phyloP scores from a whole-genome alignment of 2,329 filamentous ascomycete genomes.

The Ophiostoma ips region DNA sequence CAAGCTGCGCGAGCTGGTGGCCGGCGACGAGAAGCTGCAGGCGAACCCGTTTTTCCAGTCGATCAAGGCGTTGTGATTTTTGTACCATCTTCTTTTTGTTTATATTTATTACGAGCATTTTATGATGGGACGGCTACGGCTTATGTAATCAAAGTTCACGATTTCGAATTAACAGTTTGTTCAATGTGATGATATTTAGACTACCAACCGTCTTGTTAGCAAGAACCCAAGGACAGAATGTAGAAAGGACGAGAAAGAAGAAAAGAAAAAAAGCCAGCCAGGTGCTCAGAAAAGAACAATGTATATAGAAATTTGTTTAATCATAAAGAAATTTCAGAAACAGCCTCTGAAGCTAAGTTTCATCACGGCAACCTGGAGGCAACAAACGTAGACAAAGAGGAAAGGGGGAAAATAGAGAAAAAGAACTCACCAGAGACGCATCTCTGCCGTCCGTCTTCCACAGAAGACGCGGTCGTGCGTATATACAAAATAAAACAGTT shows the following conservation, averaged over 20 bases:
- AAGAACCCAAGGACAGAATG: neutral
- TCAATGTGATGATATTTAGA: neutral
- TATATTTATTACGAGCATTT: neutral
- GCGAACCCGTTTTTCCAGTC: constrained; percentile 59
- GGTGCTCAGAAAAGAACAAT: constrained; percentile 13
- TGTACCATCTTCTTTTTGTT: neutral
- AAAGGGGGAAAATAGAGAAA: neutral
- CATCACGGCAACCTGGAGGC: constrained; percentile 10
- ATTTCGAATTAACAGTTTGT: too few relatives aligned
- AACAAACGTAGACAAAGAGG: neutral
- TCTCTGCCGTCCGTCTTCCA: neutral
- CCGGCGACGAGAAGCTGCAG: constrained; percentile 50
- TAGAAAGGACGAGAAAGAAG: neutral
- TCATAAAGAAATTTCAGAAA: constrained; percentile 12
- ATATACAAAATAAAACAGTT: constrained; percentile 7
- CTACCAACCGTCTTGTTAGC: neutral
- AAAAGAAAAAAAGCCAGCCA: neutral
- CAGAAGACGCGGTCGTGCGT: neutral
- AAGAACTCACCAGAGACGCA: constrained; percentile 2
- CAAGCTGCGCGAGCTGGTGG: constrained; percentile 67
- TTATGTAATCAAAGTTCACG: too few relatives aligned
- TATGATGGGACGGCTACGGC: neutral
- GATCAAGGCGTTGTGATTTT: constrained; percentile 36
- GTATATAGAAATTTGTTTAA: constrained; percentile 10
- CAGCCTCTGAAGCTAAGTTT: constrained; percentile 13